Evolutionary conservation across 2,329 filamentous ascomycete species (phyloP).

Genomic region (Calonectria multiphialidica): DNA sequence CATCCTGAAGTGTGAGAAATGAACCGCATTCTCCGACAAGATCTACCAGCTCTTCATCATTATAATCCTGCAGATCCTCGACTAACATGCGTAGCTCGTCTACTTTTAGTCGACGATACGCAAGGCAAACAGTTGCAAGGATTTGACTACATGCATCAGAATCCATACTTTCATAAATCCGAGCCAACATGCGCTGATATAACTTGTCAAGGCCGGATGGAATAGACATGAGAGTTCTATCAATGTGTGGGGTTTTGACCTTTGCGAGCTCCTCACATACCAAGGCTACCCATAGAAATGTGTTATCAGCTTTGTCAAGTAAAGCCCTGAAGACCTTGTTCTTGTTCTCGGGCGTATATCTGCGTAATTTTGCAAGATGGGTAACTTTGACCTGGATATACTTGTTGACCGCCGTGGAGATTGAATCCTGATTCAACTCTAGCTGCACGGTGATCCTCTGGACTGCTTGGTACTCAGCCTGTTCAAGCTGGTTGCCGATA

Average conservation of each 20-base stretch:
- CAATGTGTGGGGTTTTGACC: not conserved
- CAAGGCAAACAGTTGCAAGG: conserved; percentile 45
- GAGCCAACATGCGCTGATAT: conserved; percentile 53
- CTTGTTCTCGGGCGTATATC: not conserved
- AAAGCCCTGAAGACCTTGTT: not conserved
- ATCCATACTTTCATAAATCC: conserved; percentile 36
- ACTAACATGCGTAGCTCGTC: conserved; percentile 46
- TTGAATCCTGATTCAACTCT: not conserved
- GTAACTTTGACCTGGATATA: not conserved
- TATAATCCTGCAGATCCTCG: not conserved
- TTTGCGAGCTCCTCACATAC: not conserved
- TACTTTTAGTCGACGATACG: conserved; percentile 52
- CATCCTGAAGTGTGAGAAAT: conserved; percentile 50
- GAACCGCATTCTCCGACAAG: conserved; percentile 52
- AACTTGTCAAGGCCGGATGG: conserved; percentile 43
- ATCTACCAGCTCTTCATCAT: conserved; percentile 36
- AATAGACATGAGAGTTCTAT: not conserved
- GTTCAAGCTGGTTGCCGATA: not conserved
- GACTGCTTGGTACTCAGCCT: not conserved
- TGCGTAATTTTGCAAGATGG: not conserved
- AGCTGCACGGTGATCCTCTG: not conserved
- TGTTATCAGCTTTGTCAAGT: not conserved
- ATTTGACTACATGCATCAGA: conserved; percentile 42
- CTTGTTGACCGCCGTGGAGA: not conserved
- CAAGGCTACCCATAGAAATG: conserved; percentile 2